Conservation (phyloP, 2,329 filamentous ascomycete genomes). For the Apiospora pterosperma region DNA sequence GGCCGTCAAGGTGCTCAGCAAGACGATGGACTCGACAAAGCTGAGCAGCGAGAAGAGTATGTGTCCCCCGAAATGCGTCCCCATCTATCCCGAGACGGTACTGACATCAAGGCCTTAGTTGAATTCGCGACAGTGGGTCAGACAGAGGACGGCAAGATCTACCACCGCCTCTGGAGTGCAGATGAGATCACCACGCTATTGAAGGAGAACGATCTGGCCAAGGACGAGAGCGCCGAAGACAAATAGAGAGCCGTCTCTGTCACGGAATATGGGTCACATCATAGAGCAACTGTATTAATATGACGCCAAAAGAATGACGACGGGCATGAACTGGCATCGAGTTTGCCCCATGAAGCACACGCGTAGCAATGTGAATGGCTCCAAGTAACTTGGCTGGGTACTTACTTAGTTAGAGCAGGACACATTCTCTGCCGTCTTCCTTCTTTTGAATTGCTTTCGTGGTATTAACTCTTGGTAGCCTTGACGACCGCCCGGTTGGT, state of each 20-base stretch:
- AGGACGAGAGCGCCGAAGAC: constrained; percentile 72
- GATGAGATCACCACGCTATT: constrained; percentile 93
- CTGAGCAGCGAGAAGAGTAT: constrained; percentile 98
- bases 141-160: constrained; percentile 93
- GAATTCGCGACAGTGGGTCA: constrained; percentile 98
- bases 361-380: background rate
- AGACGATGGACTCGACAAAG: constrained; percentile 99
- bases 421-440: no score
- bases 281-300: constrained; percentile 13
- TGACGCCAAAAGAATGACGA: constrained; percentile 5
- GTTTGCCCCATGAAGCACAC: background rate
- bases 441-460: background rate
- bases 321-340: background rate
- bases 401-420: background rate
- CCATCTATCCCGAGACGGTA: constrained; percentile 8
- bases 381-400: background rate
- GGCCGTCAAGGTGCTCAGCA: constrained; percentile 98
- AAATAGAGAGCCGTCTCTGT: constrained; percentile 37
- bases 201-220: constrained; percentile 93
- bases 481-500: background rate
- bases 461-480: background rate
- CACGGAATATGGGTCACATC: constrained; percentile 7
- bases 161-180: constrained; percentile 94
- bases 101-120: constrained; percentile 51
- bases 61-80: constrained; percentile 29